Evolutionary conservation across 2,329 filamentous ascomycete species (phyloP).

Genomic region (Sporothrix humicola): DNA sequence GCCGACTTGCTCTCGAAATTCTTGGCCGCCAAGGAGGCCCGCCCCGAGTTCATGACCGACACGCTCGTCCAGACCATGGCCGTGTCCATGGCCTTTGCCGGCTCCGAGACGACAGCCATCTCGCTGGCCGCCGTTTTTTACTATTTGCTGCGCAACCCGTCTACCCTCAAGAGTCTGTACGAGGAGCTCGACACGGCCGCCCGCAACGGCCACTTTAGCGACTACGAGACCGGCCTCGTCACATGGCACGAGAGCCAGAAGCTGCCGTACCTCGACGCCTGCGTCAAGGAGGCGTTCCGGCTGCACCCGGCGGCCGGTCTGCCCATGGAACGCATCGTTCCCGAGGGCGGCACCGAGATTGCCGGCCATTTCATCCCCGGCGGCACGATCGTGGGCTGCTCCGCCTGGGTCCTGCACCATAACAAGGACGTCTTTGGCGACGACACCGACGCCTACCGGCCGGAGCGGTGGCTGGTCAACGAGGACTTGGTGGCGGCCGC

Average conservation of each 20-base stretch:
- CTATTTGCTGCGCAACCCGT: constrained; percentile 69
- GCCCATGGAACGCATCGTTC: constrained; percentile 75
- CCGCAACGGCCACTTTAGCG: constrained; percentile 56
- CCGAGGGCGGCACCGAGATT: constrained; percentile 66
- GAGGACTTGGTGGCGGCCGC: constrained; percentile 41
- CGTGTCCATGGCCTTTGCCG: constrained; percentile 74
- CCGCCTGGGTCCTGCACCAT: constrained; percentile 75
- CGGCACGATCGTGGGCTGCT: constrained; percentile 76
- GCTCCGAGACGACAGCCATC: constrained; percentile 81
- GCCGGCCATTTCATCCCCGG: constrained; percentile 66
- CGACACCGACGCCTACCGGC: constrained; percentile 69
- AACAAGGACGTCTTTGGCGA: constrained; percentile 70
- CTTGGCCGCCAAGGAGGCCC: constrained; percentile 68
- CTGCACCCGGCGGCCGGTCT: constrained; percentile 76
- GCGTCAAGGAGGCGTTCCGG: constrained; percentile 78
- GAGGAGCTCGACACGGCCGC: constrained; percentile 67
- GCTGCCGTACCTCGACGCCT: constrained; percentile 77
- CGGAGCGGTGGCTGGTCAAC: constrained; percentile 68
- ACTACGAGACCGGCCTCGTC: constrained; percentile 63
- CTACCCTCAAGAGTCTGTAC: constrained; percentile 60
- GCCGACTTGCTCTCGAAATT: constrained; percentile 74
- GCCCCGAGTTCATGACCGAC: constrained; percentile 74
- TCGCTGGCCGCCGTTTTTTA: constrained; percentile 75
- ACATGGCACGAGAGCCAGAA: constrained; percentile 72
- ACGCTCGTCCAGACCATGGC: constrained; percentile 72